A percentile compares a stretch with the other conserved stretches of the same genome.
Evolutionary conservation across 306 rosid genomes (phyloP).

Genomic region (Luffa acutangula): DNA sequence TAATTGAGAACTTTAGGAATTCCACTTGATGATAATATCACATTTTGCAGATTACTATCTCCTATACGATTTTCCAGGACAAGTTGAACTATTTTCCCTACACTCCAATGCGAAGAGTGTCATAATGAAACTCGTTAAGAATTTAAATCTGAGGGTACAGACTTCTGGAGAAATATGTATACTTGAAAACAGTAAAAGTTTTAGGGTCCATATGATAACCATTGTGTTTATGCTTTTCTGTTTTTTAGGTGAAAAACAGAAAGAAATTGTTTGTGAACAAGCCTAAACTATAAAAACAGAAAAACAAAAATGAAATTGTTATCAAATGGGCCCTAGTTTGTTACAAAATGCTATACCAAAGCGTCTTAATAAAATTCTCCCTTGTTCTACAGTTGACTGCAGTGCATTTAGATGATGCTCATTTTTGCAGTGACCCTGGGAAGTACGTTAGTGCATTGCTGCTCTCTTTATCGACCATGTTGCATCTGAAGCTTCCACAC

Average conservation of each 20-base stretch:
- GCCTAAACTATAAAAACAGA: not conserved
- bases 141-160: slow-evolving; percentile 65
- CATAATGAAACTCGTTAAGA: slow-evolving; percentile 65
- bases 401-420: slow-evolving; percentile 85
- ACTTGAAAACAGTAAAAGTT: not conserved
- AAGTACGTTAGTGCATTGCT: slow-evolving; percentile 84
- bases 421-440: slow-evolving; percentile 94
- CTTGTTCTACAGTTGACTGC: slow-evolving; percentile 74
- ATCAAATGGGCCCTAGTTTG: not conserved
- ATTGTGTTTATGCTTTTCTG: not conserved
- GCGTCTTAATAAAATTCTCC: slow-evolving; percentile 21
- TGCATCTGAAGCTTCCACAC: slow-evolving; percentile 88
- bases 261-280: not conserved
- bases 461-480: slow-evolving; percentile 82
- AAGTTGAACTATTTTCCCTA: slow-evolving; percentile 85
- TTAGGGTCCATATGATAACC: not conserved
- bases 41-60: slow-evolving; percentile 76
- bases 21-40: slow-evolving; percentile 13
- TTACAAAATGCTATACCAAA: not conserved
- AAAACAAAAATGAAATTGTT: not conserved
- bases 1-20: not conserved
- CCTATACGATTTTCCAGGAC: slow-evolving; percentile 97
- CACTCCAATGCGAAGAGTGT: slow-evolving; percentile 76
- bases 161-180: slow-evolving; percentile 4
- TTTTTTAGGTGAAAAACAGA: not conserved